Base-by-base conservation (phyloP, 257 asterid species). In the Solanum etuberosum region DNA sequence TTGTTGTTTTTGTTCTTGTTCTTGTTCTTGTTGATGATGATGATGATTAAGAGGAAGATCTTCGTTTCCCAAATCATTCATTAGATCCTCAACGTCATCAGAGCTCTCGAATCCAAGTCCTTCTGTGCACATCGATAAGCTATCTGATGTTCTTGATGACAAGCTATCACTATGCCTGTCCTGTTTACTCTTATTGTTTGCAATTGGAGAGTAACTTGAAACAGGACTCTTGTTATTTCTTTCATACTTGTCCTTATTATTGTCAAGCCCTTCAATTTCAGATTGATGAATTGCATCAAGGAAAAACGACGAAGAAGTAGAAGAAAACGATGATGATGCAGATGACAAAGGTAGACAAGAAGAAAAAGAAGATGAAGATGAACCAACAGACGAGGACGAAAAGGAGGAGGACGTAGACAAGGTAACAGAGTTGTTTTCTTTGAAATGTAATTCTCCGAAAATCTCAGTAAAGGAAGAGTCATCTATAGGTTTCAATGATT, bases 81-180 rank as follows among this genome's bases (percentile, higher is more conserved):
- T 89, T 86, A 86, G 80, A 43, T 94, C 95, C 86, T 92, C 93
- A 5, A 89, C 91, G 3, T 92, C 94, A 83, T 92, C 95, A 37
- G 92, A 95, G 91, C 94, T 95, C 86, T 97, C 99, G 37, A 91
- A 93, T 15, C 98, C 98, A 23, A 94, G 96, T 9, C 98, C 95
- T 84, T 94, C 98, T 0, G 97, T 97, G 89, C 98, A 95, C 21
- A 94, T 68, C 2, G 98, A 94, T 18, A 93, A 74, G 83, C 88
- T 93, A 34, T 94, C 95, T 0, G 93, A 93, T 76, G 89, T 93
- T 89, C 84, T 86, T 27, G 96, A 93, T 0, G 98, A 94, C 42
- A 89, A 88, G 91, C 94, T 91, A 20, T 93, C 92, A 20, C 90
- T 90, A 40, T 92, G 92, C 51, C 25, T 48, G 89, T 91, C 88